A percentile compares a stretch with the other conserved stretches of the same genome.
phyloP scores from a whole-genome alignment of 2,329 filamentous ascomycete genomes.

The Phaeophleospora eucalypticola region DNA sequence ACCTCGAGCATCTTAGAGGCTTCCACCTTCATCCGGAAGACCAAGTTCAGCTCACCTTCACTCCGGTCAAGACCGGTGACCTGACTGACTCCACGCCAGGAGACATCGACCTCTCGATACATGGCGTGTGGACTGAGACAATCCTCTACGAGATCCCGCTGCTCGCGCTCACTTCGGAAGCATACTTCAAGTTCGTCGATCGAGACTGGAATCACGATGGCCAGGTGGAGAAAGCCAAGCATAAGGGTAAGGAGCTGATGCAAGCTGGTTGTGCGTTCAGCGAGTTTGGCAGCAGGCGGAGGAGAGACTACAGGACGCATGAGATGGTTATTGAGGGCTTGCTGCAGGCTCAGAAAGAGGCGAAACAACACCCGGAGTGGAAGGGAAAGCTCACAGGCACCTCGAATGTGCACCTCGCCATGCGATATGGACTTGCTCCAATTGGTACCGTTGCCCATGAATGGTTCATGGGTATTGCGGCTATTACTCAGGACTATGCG shows the following conservation, averaged over 20 bases:
- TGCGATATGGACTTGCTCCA: constrained; percentile 80
- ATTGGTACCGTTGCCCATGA: constrained; percentile 93
- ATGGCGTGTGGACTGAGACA: constrained; percentile 85
- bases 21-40: constrained; percentile 78
- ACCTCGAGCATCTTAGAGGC: constrained; percentile 74
- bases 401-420: constrained; percentile 95
- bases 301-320: constrained; percentile 92
- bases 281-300: constrained; percentile 85
- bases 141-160: constrained; percentile 98
- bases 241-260: constrained; percentile 74
- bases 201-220: constrained; percentile 84
- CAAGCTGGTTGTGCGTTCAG: constrained; percentile 83
- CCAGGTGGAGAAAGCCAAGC: constrained; percentile 78
- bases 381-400: constrained; percentile 77
- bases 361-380: constrained; percentile 50
- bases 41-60: constrained; percentile 71
- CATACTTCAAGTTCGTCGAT: constrained; percentile 96
- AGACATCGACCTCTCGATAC: constrained; percentile 70
- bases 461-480: constrained; percentile 99
- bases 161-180: constrained; percentile 85
- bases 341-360: constrained; percentile 71
- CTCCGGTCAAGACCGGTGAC: constrained; percentile 57
- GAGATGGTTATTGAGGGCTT: constrained; percentile 85
- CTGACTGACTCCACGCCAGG: constrained; percentile 55
- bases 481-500: constrained; percentile 80